Base-by-base conservation (phyloP, 2,329 filamentous ascomycete species). In the Cercospora zeae-maydis region DNA sequence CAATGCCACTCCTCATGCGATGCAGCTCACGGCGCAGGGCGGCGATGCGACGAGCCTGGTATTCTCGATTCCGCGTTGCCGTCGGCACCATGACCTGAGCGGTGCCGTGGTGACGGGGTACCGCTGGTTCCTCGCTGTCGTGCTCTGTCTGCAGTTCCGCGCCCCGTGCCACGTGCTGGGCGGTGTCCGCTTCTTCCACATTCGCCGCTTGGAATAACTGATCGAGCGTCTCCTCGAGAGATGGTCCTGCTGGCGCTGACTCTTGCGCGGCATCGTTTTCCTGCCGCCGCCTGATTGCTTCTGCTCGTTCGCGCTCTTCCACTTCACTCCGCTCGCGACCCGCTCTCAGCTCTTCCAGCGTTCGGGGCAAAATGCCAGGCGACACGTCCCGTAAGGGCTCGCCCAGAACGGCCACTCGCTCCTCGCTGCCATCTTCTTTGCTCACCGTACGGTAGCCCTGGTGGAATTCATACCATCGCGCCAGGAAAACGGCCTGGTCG, bases 401-500 rank as follows among this genome's bases (percentile, higher is more conserved):
- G n/a, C 80, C 80, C 8, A 79, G 70, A 0, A 83, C 77, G 19
- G 77, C 75, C 33, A 81, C 76, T 30, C 76, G 76, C 57, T 78
- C 74, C 64, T 82, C 78, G 2, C 69, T 73, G 13, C 80, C 80
- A 69, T 81, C 78, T 21, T 76, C 69, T 19, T 70, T 71, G 58
- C 49, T 72, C 1, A 77, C 75, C 9, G 77, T 72, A 45, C 80
- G 71, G 63, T 79, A 82, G 33, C 81, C 81, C 59, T 75, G 75
- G 66, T 82, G 77, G 63, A 80, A 82, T 57, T 82, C 80, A 66
- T 79, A 81, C 81, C 81, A 83, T 34, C 74, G 70, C 16, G 76
- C 68, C 9, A 82, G 67, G 59, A 82, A 83, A 14, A 74, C 77
- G 33, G 71, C 73, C 71, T 82, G 80, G 65, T 82, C 79, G 9